phyloP scores from a whole-genome alignment of 1,139 yeast genomes.

The Pichia sp. region DNA sequence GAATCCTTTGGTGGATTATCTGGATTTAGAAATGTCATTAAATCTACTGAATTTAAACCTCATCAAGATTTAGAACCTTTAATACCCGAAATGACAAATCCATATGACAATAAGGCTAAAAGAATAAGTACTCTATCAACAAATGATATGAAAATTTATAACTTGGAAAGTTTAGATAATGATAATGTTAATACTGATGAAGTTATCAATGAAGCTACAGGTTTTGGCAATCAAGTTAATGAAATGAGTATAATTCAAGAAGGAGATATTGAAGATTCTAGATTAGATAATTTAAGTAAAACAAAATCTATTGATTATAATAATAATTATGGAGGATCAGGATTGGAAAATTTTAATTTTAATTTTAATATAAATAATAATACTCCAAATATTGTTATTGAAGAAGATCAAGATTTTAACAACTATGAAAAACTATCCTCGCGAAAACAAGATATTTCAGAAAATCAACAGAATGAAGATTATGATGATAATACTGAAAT shows the following conservation, averaged over 20 bases:
- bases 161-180: conserved; percentile 16
- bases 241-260: conserved; percentile 29
- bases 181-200: neutral
- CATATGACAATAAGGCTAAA: conserved; percentile 8
- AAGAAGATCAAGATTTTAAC: neutral
- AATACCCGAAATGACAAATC: conserved; percentile 6
- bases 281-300: neutral
- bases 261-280: conserved; percentile 14
- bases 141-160: conserved; percentile 27
- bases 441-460: no score
- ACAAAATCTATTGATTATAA: neutral
- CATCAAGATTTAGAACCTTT: neutral
- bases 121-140: conserved; percentile 28
- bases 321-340: no score
- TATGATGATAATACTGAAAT: conserved; percentile 12
- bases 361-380: neutral
- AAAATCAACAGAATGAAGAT: neutral
- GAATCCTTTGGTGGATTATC: conserved; percentile 12
- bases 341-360: neutral
- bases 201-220: neutral
- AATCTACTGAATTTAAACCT: neutral
- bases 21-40: conserved; percentile 3
- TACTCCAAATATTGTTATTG: neutral
- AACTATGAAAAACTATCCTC: no score
- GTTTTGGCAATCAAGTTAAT: neutral